These are phyloP conservation scores for Trifolium dubium DNA, from an alignment of 306 rosid species.

Conservation along the genomic window DNA sequence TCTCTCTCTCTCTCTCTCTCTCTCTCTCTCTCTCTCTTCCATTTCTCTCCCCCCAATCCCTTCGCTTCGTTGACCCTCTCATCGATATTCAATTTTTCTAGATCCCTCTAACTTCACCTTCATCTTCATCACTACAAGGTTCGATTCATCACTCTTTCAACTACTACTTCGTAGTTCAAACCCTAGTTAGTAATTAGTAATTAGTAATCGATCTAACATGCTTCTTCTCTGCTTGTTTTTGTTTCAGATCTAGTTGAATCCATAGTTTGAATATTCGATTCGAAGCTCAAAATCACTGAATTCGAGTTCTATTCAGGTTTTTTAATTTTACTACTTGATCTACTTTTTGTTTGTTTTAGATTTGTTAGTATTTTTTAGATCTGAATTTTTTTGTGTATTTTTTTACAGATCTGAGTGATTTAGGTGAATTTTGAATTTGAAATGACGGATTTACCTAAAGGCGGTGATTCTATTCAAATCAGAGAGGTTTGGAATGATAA, in stretches of 20 bases:
- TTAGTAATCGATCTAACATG: too few relatives aligned
- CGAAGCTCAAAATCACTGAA: constrained; percentile 26
- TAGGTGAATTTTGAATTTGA: constrained; percentile 33
- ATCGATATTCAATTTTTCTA: not conserved
- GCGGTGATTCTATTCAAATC: constrained; percentile 76
- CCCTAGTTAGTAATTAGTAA: too few relatives aligned
- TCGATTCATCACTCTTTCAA: constrained; percentile 47
- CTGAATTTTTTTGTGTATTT: constrained; percentile 9
- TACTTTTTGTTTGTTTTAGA: not conserved
- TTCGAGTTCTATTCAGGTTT: constrained; percentile 46
- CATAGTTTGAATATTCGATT: not conserved
- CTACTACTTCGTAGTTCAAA: constrained; percentile 35
- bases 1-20: too few relatives aligned
- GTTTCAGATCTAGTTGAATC: constrained; percentile 63
- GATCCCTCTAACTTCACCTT: constrained; percentile 48
- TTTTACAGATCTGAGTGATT: constrained; percentile 68
- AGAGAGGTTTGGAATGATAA: constrained; percentile 91
- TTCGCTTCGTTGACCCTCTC: constrained; percentile 60
- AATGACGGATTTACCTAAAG: constrained; percentile 66
- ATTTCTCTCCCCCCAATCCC: constrained; percentile 25
- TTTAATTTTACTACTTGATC: not conserved
- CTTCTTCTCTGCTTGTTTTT: not conserved
- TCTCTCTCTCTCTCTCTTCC: constrained; percentile 1
- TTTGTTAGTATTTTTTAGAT: constrained; percentile 39
- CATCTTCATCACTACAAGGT: constrained; percentile 47